A percentile compares a stretch with the other conserved stretches of the same genome.
Conservation (phyloP, 306 rosid species). For the Prinsepia uniflora region DNA sequence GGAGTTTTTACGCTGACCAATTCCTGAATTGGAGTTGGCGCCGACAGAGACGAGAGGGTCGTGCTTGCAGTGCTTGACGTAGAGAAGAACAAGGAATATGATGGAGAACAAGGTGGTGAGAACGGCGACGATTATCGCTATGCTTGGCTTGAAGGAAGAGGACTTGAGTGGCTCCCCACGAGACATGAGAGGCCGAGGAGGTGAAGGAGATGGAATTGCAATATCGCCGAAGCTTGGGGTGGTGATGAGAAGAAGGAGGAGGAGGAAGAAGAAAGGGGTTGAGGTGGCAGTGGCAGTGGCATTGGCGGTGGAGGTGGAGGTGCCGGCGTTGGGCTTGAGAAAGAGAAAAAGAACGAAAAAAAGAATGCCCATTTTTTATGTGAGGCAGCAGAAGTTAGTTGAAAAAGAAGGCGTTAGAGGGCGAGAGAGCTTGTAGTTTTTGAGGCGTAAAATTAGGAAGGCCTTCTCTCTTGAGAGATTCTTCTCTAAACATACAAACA, state of each 20-base stretch:
- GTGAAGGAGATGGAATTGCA: constrained; percentile 9
- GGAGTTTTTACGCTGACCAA: constrained; percentile 53
- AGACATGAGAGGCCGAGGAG: neutral
- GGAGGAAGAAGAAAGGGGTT: neutral
- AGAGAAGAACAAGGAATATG: constrained; percentile 69
- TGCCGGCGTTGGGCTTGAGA: neutral
- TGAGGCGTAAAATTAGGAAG: constrained; percentile 18
- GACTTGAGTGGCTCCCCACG: neutral
- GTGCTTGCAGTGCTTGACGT: constrained; percentile 62
- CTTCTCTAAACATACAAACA: constrained; percentile 9
- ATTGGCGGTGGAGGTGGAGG: too few species aligned
- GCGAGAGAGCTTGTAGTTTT: constrained; percentile 9
- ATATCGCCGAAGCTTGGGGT: neutral
- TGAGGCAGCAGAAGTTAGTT: neutral
- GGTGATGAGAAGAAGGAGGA: neutral
- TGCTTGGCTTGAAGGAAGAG: constrained; percentile 50
- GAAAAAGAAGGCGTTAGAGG: neutral
- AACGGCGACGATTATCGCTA: constrained; percentile 44
- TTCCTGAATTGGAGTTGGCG: neutral
- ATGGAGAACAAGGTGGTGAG: constrained; percentile 56
- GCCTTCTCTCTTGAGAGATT: neutral
- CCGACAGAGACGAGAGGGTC: neutral
- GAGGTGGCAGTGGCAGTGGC: neutral
- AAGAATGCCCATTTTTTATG: neutral
- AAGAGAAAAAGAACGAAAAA: neutral